Base-by-base conservation (phyloP, 164 flowering plant genomes). In the Dillenia turbinata region DNA sequence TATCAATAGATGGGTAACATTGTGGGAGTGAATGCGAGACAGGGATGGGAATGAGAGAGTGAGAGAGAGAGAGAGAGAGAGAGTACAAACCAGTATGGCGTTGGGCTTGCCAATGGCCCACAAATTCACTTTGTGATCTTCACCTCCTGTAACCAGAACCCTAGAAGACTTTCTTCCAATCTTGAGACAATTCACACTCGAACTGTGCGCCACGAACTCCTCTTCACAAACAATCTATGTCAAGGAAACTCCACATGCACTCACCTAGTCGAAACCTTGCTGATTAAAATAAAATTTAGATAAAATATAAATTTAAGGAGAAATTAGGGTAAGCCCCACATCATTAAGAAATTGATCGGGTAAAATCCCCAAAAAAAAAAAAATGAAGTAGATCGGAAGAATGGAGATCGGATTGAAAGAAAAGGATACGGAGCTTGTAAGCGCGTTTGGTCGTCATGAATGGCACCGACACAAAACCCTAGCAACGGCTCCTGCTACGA, bases 51-150 rank as follows among this genome's bases (percentile, higher is more conserved):
- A 44, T 3, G 40, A 43, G 44, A 3, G 33, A 2, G 14, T 2
- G 49, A 4, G 51, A 6, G 15, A 26, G 52, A 47, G 62, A 59
- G 43, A 46, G 33, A 33, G 40, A 33, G 40, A 33, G 40, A 33
- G 13, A 33, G 46, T 68, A 82, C 85, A 64, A 17, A 94, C 98
- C 91, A 86, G 70, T 59, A 91, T 84, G 63, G 97, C 85, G 63
- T 88, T 94, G 47, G 97, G 97, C 61, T 91, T 94, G 60, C 99
- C 99, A 60, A 94, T 94, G 13, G 99, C 91, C 97, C 99, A 94
- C 45, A 94, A 84, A 64, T 91, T 94, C 62, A 94, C 99, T 69
- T 89, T 94, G 78, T 87, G 92, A 80, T 94, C 99, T 78, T 91
- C 99, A 57, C 99, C 99, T 50, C 99, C 99, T 3, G 97, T 91